Base-by-base conservation (phyloP, 441 rosid species). In the Gossypium lobatum region DNA sequence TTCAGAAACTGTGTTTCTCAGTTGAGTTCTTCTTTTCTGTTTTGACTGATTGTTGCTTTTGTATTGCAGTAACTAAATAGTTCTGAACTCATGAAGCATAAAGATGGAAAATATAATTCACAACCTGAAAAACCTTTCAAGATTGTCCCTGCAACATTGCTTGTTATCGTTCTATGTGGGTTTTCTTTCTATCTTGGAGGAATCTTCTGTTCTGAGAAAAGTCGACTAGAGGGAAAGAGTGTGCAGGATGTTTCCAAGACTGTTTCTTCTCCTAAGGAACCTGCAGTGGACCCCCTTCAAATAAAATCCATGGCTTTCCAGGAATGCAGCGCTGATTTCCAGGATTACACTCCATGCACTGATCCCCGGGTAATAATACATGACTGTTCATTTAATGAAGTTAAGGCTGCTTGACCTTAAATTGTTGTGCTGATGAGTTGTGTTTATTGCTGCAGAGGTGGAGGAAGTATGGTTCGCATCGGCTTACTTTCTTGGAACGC, bases 321-420 rank as follows among this genome's bases (percentile, higher is more conserved):
- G 0, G 95, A 90, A 80, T 95, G 99, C 86, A 87, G 93, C 78
- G 80, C 69, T 50, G 90, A 90, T 73, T 93, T 82, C 76, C 98
- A 95, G 76, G 99, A 95, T 81, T 91, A 90, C 86, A 95, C 99
- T 73, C 98, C 99, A 0, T 95, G 99, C 88, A 93, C 98, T 1
- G 97, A 95, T 88, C 98, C 99, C 70, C 86, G 75, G 93, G 99
- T 93, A 86, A 62, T 9, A 86, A 69, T 7, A n/a, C 48, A 55
- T 59, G 4, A 5, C 46, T 21, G 21, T 25, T 9, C 34, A 0
- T 46, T 42, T 71, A 14, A 3, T 53, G 31, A 25, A 54, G n/a
- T 54, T 17, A 50, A 17, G 25, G 48, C 26, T 53, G 21, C 59
- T 53, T 26, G 11, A n/a, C 16, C 60, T 39, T 34, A 11, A 37